Base-by-base conservation (phyloP, 2,329 filamentous ascomycete genomes). In the Arthrobotrys iridis region DNA sequence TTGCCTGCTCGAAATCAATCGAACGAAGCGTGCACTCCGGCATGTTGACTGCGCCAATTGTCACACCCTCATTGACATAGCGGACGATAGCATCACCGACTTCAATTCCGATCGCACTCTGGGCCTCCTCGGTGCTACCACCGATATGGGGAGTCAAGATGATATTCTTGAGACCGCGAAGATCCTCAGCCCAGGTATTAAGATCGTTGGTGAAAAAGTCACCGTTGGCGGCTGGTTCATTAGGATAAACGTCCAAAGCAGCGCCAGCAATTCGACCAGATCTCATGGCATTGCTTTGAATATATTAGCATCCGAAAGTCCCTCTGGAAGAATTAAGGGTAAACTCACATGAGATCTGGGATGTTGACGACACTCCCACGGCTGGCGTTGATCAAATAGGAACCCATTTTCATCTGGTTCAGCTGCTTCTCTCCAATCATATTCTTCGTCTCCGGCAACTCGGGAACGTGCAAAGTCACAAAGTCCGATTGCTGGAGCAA, bases 101-200 rank as follows among this genome's bases (percentile, higher is more conserved):
- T 85, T 99, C 95, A 45, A 96, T 87, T 79, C 95, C 95, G 81
- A 99, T 99, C 13, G 95, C 94, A 71, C 92, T 90, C 84, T 99
- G 95, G 3, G 95, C 95, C 84, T 99, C 95, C 83, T 99, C 95
- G 0, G 95, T 99, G 83, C 93, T 97, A 66, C 95, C 95, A 79
- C 95, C 95, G 81, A 99, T 98, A 82, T 99, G 95, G 20, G 95
- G 95, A 0, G 94, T 97, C 57, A 99, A 86, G 79, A 99, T 96
- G 78, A 99, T 86, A 84, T 99, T 99, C 84, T 90, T 95, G 74
- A 98, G 85, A 60, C 87, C 87, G 63, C 92, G 89, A 52, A 99
- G 87, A 76, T 97, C 93, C 80, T 93, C 89, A 26, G 89, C 90
- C 92, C 93, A 99, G 7, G 84, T 78, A 83, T 97, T 97, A 73